Evolutionary conservation across 2,329 filamentous ascomycete genomes (phyloP).

Genomic region (Claviceps sp.): DNA sequence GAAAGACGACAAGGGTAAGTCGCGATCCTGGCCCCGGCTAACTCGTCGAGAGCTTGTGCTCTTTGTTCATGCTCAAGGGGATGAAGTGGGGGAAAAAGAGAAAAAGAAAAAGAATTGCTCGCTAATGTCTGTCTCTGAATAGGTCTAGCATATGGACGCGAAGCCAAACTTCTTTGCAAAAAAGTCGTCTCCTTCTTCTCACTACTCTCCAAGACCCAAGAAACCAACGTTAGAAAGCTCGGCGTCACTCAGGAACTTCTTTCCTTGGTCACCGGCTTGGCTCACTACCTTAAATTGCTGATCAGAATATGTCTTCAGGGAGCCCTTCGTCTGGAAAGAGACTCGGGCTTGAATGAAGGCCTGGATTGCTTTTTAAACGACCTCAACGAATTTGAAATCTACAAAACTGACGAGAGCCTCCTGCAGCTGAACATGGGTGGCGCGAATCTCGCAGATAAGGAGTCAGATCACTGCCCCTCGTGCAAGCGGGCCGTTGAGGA

Average conservation of each 20-base stretch:
- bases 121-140: background rate
- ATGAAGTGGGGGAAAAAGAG: background rate
- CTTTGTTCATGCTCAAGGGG: background rate
- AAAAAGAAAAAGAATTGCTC: background rate
- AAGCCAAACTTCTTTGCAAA: constrained; percentile 98
- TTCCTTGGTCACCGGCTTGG: constrained; percentile 89
- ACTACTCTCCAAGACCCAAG: constrained; percentile 84
- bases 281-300: constrained; percentile 92
- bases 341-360: constrained; percentile 59
- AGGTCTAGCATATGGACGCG: constrained; percentile 83
- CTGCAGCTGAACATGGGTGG: constrained; percentile 54
- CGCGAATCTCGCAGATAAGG: constrained; percentile 54
- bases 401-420: constrained; percentile 58
- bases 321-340: constrained; percentile 78
- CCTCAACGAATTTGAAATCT: constrained; percentile 66
- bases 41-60: too few species aligned
- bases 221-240: constrained; percentile 76
- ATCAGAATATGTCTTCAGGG: constrained; percentile 96
- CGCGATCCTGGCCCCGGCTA: background rate
- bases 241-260: constrained; percentile 96
- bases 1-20: constrained; percentile 61
- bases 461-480: constrained; percentile 70
- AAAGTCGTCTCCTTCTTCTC: constrained; percentile 98
- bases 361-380: constrained; percentile 74
- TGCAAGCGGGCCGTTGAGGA: constrained; percentile 89